phyloP scores from a whole-genome alignment of 2,329 filamentous ascomycete species.

The Chaetomium sp. region DNA sequence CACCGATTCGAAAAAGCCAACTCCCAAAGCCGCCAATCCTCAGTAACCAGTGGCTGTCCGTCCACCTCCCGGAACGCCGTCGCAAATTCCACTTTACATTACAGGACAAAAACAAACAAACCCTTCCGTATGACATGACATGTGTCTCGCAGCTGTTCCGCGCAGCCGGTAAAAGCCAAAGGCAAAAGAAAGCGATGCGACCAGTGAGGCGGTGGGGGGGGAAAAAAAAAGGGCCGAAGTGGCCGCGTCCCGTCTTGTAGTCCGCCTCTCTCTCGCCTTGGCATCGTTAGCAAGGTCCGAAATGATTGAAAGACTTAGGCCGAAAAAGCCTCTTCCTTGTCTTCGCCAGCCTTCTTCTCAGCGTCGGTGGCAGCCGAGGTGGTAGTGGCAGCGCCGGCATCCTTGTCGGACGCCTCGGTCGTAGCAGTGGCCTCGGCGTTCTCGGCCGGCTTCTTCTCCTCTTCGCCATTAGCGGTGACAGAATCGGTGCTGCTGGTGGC shows the following conservation, averaged over 20 bases:
- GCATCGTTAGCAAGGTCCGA: too few species aligned
- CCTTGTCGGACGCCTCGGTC: conserved; percentile 2
- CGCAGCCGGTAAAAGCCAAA: too few species aligned
- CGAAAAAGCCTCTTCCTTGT: background rate
- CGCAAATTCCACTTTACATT: conserved; percentile 6
- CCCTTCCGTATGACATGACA: too few species aligned
- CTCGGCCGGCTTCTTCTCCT: conserved; percentile 7
- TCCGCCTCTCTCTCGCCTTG: too few species aligned
- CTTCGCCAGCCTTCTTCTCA: conserved; percentile 1
- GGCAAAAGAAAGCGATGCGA: too few species aligned
- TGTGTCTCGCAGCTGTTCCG: too few species aligned
- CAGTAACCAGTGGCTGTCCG: background rate
- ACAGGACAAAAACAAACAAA: background rate
- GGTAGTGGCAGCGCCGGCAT: background rate
- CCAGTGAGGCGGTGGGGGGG: too few species aligned
- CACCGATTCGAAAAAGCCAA: conserved; percentile 4
- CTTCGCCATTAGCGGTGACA: background rate
- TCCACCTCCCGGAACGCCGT: conserved; percentile 8
- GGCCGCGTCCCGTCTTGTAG: too few species aligned
- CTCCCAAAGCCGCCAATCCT: conserved; percentile 4
- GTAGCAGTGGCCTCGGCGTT: background rate
- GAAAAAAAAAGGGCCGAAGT: too few species aligned
- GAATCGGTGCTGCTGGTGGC: too few species aligned
- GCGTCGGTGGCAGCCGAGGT: background rate
- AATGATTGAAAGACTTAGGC: too few species aligned